Base-by-base conservation (phyloP, 208 protist genomes). In the Leishmania gerbilli region DNA sequence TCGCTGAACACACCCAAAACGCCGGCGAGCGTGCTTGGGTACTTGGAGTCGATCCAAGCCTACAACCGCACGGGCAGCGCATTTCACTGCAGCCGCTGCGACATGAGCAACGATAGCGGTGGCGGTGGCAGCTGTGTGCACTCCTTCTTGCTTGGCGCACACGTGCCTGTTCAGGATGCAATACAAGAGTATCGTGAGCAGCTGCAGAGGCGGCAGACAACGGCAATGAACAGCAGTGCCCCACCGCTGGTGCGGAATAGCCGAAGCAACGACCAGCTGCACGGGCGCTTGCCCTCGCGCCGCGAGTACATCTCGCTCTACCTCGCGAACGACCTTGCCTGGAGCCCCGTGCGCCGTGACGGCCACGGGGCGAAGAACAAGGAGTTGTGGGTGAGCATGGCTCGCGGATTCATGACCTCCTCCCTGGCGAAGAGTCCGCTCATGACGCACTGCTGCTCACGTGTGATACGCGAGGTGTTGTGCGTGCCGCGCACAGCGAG, bases 271-370 rank as follows among this genome's bases (percentile, higher is more conserved):
- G 69, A 71, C 27, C 24, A n/a, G 4, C 53, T 78, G 19, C 79
- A 86, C 51, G 15, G 64, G 13, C 60, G 71, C 49, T 81, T 92
- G 72, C 89, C 89, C 0, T 92, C 87, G 37, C 87, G 89, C 51
- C 79, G 88, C n/a, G 89, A 92, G 77, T 92, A 90, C 69, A 76
- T 92, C 8, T 72, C 82, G 6, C 74, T 92, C 8, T 92, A 92
- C 74, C 83, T 92, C 19, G 84, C 87, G 21, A 92, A 92, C 72
- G 87, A 92, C 24, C 80, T 92, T 2, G 78, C 78, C 58, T 92
- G 89, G 89, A 78, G 87, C 79, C 81, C 80, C 0, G 87, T 87
- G 31, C 64, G 69, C 34, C 83, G 87, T 31, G 82, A 87, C 67
- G 83, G 84, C 13, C 49, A 78, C 9, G 82, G 84, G 0, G 75